phyloP scores from a whole-genome alignment of 1,284 basidiomycete genomes.

The Moesziomyces parantarcticus region DNA sequence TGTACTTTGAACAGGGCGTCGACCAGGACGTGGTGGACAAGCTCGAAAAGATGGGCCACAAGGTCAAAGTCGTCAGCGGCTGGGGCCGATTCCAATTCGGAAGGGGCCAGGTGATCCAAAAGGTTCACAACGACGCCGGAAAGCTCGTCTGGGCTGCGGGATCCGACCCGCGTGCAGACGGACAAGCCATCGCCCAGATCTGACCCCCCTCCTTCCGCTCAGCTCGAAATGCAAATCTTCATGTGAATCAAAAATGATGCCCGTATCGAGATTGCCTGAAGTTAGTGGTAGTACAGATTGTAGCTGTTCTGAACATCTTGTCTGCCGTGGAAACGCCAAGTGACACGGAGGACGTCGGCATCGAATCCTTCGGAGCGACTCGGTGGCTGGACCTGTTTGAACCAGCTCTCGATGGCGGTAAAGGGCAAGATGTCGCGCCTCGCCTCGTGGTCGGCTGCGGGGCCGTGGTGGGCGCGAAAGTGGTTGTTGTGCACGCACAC shows the following conservation, averaged over 20 bases:
- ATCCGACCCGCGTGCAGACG: slow-evolving; percentile 70
- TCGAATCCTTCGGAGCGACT: slow-evolving; percentile 33
- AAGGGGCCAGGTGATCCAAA: slow-evolving; percentile 75
- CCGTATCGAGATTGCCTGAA: neutral
- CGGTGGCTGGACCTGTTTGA: slow-evolving; percentile 29
- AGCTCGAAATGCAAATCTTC: neutral
- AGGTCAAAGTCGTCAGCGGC: slow-evolving; percentile 75
- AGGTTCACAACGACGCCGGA: slow-evolving; percentile 18
- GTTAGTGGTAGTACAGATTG: slow-evolving; percentile 43
- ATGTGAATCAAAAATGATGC: neutral
- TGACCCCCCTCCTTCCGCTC: slow-evolving; percentile 66
- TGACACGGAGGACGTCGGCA: slow-evolving; percentile 19
- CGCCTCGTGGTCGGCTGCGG: slow-evolving; percentile 4
- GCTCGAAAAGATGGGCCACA: slow-evolving; percentile 83
- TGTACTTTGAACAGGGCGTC: slow-evolving; percentile 89
- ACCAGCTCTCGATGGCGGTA: slow-evolving; percentile 39
- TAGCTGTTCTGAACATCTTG: slow-evolving; percentile 14
- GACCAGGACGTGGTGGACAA: slow-evolving; percentile 70
- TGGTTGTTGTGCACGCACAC: slow-evolving; percentile 49
- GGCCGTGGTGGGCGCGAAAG: slow-evolving; percentile 31
- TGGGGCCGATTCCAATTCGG: slow-evolving; percentile 80
- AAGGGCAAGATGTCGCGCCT: slow-evolving; percentile 21
- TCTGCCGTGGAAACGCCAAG: slow-evolving; percentile 33
- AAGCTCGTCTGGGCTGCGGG: slow-evolving; percentile 51
- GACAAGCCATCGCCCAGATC: slow-evolving; percentile 87